phyloP scores from a whole-genome alignment of 2,329 filamentous ascomycete genomes.

The Diaporthe longicolla region DNA sequence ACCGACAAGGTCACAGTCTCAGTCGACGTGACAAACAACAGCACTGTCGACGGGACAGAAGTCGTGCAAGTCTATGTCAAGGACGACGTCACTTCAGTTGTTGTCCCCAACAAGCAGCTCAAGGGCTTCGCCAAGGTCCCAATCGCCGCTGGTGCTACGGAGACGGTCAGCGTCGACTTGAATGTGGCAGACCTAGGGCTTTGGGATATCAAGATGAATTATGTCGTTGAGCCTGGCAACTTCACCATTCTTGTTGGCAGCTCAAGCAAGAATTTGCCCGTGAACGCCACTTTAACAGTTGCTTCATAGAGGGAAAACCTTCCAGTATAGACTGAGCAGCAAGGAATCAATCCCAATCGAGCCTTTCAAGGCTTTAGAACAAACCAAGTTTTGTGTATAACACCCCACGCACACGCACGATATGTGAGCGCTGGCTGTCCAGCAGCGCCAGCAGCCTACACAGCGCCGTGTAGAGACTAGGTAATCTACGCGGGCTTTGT shows the following conservation, averaged over 20 bases:
- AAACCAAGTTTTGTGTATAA: neutral
- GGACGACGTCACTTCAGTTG: slow-evolving; percentile 73
- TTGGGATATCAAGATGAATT: slow-evolving; percentile 75
- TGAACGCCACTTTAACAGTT: slow-evolving; percentile 70
- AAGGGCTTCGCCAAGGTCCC: slow-evolving; percentile 78
- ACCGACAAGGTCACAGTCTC: slow-evolving; percentile 70
- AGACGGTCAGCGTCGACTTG: slow-evolving; percentile 63
- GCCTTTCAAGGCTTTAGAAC: neutral
- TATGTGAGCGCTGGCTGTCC: no score
- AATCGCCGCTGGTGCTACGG: slow-evolving; percentile 71
- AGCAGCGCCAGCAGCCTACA: no score
- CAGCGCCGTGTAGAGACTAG: no score
- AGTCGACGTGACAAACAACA: slow-evolving; percentile 74
- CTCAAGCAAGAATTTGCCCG: slow-evolving; percentile 69
- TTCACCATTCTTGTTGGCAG: slow-evolving; percentile 75
- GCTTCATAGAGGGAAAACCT: slow-evolving; percentile 41
- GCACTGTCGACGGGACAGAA: slow-evolving; percentile 71
- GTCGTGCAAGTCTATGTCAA: slow-evolving; percentile 79
- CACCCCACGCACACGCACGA: no score
- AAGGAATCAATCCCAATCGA: neutral
- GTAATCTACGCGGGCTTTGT: no score
- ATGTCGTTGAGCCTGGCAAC: slow-evolving; percentile 80
- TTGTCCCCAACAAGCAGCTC: slow-evolving; percentile 74
- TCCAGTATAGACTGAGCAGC: neutral
- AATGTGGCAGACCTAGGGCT: slow-evolving; percentile 71